These are phyloP conservation scores for Oryza glumipatula DNA, from an alignment of 176 grass and related monocot species.

Conservation along the genomic window DNA sequence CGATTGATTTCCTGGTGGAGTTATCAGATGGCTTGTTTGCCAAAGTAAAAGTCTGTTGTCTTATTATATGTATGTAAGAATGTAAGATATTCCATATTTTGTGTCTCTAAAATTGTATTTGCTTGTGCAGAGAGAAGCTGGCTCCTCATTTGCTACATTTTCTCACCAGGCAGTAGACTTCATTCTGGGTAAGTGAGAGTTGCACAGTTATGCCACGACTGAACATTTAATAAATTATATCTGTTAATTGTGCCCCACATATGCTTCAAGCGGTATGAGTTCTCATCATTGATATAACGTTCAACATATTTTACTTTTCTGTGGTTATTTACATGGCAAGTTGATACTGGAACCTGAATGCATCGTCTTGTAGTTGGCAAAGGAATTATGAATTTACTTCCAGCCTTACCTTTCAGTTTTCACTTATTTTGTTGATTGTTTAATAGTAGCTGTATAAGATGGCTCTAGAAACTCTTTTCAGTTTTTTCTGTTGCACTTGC, in stretches of 20 bases:
- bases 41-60: constrained; percentile 54
- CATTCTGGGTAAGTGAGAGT: constrained; percentile 67
- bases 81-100: constrained; percentile 1
- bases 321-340: not conserved
- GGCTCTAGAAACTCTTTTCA: not conserved
- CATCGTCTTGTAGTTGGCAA: not conserved
- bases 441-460: not conserved
- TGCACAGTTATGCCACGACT: not conserved
- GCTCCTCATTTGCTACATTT: constrained; percentile 66
- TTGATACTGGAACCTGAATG: not conserved
- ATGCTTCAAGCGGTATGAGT: not conserved
- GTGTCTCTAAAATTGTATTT: constrained; percentile 37
- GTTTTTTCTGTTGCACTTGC: constrained; percentile 3
- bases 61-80: not conserved
- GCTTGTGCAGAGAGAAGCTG: constrained; percentile 56
- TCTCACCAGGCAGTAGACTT: constrained; percentile 94
- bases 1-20: constrained; percentile 80
- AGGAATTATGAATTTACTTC: not conserved
- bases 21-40: constrained; percentile 62
- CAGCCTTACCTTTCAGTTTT: constrained; percentile 6
- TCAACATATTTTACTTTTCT: not conserved
- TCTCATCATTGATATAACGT: not conserved
- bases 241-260: not conserved
- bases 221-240: not conserved
- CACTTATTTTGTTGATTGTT: not conserved